Percentiles rank a stretch among this genome's conserved stretches.
Conservation (phyloP, 768 basidiomycete species). For the Multifurca ochricompacta region DNA sequence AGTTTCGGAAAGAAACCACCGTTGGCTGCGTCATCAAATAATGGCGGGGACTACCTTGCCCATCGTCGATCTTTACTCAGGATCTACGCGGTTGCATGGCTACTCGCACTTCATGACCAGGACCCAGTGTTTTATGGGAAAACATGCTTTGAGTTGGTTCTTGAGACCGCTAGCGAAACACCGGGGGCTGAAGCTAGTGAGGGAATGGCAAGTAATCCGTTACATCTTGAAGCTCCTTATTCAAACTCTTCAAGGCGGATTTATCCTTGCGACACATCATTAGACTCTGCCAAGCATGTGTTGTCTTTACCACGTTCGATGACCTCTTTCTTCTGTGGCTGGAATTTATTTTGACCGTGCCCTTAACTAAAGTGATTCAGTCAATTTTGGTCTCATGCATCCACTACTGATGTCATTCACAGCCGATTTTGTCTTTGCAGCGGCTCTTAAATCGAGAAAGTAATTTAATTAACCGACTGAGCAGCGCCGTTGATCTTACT, state of each 20-base stretch:
- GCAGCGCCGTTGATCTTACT: slow-evolving; percentile 30
- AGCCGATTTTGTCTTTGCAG: slow-evolving; percentile 48
- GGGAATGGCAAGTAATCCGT: slow-evolving; percentile 1
- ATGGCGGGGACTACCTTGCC: slow-evolving; percentile 65
- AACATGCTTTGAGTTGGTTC: slow-evolving; percentile 46
- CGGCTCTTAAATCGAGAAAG: slow-evolving; percentile 51
- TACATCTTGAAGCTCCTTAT: background rate
- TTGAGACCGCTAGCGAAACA: slow-evolving; percentile 36
- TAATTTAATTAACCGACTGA: slow-evolving; percentile 37
- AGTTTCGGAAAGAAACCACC: slow-evolving; percentile 27
- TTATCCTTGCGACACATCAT: slow-evolving; percentile 40
- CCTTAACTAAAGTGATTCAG: slow-evolving; percentile 34
- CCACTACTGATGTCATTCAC: slow-evolving; percentile 1
- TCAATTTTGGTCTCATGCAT: background rate
- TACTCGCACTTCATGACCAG: slow-evolving; percentile 58
- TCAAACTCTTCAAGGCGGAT: slow-evolving; percentile 1
- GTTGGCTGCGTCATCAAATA: slow-evolving; percentile 37
- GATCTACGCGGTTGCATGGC: slow-evolving; percentile 59
- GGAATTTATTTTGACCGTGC: slow-evolving; percentile 33
- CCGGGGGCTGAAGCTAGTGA: background rate
- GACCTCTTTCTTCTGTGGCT: slow-evolving; percentile 55
- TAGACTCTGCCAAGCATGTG: slow-evolving; percentile 44
- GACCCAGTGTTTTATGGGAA: slow-evolving; percentile 45
- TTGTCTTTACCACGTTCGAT: slow-evolving; percentile 52
- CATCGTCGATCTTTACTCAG: slow-evolving; percentile 45